These are phyloP conservation scores for Cicer bijugum DNA, from an alignment of 306 rosid species.

Conservation along the genomic window DNA sequence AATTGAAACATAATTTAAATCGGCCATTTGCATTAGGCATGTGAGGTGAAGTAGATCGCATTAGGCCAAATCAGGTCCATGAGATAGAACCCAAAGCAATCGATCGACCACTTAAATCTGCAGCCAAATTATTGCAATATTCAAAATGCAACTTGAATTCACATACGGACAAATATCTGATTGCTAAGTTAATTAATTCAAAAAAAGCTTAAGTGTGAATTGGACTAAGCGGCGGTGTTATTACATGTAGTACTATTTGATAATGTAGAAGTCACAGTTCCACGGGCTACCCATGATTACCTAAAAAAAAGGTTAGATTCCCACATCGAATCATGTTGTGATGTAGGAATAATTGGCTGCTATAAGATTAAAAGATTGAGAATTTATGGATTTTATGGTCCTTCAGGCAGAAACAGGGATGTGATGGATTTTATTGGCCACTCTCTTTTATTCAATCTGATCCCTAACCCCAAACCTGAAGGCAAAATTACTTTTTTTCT, in stretches of 20 bases:
- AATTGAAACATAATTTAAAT: too few relatives aligned
- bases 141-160: too few relatives aligned
- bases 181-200: background rate
- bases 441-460: constrained; percentile 61
- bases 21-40: too few relatives aligned
- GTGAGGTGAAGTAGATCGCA: background rate
- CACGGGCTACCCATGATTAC: too few relatives aligned
- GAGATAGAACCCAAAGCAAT: background rate
- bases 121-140: background rate
- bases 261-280: too few relatives aligned
- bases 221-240: background rate
- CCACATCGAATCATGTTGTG: background rate
- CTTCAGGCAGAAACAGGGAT: constrained; percentile 90
- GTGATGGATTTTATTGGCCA: constrained; percentile 60
- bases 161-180: background rate
- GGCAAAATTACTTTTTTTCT: background rate
- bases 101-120: background rate
- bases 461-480: constrained; percentile 52
- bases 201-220: background rate
- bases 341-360: background rate
- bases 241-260: background rate
- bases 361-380: background rate
- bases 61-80: background rate
- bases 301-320: background rate
- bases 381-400: constrained; percentile 49